Base-by-base conservation (phyloP, 371 early-diverging fungal genomes). In the Apophysomyces elegans region DNA sequence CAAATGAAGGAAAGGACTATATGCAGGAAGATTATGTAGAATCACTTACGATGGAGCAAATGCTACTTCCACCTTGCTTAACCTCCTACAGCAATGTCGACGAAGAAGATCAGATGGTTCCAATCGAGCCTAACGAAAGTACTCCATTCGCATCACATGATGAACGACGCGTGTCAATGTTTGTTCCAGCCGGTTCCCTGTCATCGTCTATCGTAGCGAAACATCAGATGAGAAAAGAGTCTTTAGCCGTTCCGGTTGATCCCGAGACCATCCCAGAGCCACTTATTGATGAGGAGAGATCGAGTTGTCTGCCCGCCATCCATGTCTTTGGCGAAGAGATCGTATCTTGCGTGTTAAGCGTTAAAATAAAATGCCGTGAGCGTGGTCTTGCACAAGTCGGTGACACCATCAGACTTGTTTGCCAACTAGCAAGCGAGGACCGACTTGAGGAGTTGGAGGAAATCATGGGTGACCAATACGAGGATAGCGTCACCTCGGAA, bases 321-420 rank as follows among this genome's bases (percentile, higher is more conserved):
- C 72, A 71, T 32, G 75, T 78, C 0, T 86, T 83, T 72, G 89
- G 88, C 8, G 74, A 74, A 58, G 68, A 79, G 5, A 59, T 78
- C 7, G 73, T 87, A 8, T 71, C 77, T 6, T 81, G 86, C 58
- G 63, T 88, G 11, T 75, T 89, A 16, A 84, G 82, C 32, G 67
- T 78, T 54, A 84, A 88, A 54, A 79, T 80, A 50, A 72, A 75
- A 37, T 81, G 84, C 26, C 74, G 87, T 21, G 84, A 82, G 54
- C 68, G 73, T 44, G 90, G 86, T 12, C 41, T 89, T 21, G 67
- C 64, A 11, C 68, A 81, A 41, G 70, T 86, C 18, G 66, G 73
- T 1, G 57, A 71, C 16, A 63, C 73, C 5, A 65, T 87, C 6
- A 76, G 84, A 37, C 26, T 59, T 1, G 69, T 68, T 18, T 45